Percentiles rank a stretch among this genome's conserved stretches.
Evolutionary conservation across 2,329 filamentous ascomycete species (phyloP).

Genomic region (Zymoseptoria crescenta): DNA sequence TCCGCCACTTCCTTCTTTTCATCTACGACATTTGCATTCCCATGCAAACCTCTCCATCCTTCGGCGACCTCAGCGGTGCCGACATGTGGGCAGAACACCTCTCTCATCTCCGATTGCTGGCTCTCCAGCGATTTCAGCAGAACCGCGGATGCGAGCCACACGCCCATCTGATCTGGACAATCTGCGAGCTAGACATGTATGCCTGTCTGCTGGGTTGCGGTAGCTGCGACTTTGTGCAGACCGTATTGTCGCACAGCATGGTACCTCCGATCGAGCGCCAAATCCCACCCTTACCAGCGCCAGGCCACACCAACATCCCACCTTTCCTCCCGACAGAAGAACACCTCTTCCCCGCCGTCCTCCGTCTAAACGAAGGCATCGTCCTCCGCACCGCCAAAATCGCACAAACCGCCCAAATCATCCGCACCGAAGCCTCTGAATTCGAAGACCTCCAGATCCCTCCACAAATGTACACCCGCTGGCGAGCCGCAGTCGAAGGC

Average conservation of each 20-base stretch:
- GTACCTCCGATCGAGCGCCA: conserved; percentile 34
- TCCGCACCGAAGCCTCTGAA: conserved; percentile 31
- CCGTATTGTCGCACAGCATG: conserved; percentile 41
- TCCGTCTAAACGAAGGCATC: conserved; percentile 40
- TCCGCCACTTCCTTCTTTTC: conserved; percentile 50
- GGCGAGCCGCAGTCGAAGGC: conserved; percentile 20
- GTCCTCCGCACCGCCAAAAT: conserved; percentile 39
- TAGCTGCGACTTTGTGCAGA: conserved; percentile 43
- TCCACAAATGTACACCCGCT: conserved; percentile 17
- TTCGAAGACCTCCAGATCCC: conserved; percentile 6
- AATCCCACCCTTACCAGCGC: conserved; percentile 8
- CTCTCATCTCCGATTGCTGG: conserved; percentile 44
- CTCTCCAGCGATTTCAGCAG: conserved; percentile 40
- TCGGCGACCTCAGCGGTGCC: conserved; percentile 26
- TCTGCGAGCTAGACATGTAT: conserved; percentile 49
- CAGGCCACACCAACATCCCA: conserved; percentile 10
- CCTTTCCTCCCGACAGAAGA: conserved; percentile 15
- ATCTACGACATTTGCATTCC: conserved; percentile 45
- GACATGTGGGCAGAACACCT: conserved; percentile 50
- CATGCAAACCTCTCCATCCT: conserved; percentile 10
- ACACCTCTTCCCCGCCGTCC: conserved; percentile 29
- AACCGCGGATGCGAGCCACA: conserved; percentile 33
- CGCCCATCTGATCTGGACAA: conserved; percentile 47
- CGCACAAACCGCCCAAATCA: conserved; percentile 36
- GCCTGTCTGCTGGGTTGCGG: conserved; percentile 47